Conservation (phyloP, 192 early-diverging fungal species). For the Phycomyces blakesleeanus region DNA sequence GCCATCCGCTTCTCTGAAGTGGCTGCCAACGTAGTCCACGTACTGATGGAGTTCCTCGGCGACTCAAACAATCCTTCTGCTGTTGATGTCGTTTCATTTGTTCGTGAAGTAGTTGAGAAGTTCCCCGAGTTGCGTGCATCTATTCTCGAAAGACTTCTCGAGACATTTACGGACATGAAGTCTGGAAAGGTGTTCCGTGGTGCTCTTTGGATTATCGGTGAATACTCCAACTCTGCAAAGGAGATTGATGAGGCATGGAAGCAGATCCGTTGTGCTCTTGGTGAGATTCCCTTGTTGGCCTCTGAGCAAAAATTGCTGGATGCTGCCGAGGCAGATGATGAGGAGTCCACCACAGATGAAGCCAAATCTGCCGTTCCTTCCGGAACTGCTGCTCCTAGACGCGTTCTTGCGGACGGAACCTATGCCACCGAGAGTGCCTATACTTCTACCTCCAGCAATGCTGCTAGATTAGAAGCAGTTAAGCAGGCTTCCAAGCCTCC, state of each 20-base stretch:
- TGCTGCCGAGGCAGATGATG: slow-evolving; percentile 58
- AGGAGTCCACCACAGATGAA: slow-evolving; percentile 35
- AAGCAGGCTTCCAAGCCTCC: slow-evolving; percentile 68
- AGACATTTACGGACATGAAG: slow-evolving; percentile 86
- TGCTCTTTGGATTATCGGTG: slow-evolving; percentile 97
- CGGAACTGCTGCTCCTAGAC: slow-evolving; percentile 51
- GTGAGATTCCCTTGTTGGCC: slow-evolving; percentile 92
- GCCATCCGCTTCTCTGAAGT: slow-evolving; percentile 96
- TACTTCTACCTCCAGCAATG: slow-evolving; percentile 50
- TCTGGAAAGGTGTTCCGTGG: slow-evolving; percentile 91
- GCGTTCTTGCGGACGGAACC: slow-evolving; percentile 93
- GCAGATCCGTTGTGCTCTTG: slow-evolving; percentile 77
- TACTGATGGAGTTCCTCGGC: slow-evolving; percentile 91
- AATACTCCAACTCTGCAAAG: slow-evolving; percentile 76
- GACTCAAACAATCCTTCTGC: slow-evolving; percentile 87
- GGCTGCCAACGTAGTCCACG: slow-evolving; percentile 93
- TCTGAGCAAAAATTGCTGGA: slow-evolving; percentile 85
- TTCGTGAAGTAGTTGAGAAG: slow-evolving; percentile 96
- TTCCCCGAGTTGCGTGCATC: slow-evolving; percentile 81
- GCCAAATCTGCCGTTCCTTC: slow-evolving; percentile 7
- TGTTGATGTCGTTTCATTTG: slow-evolving; percentile 95
- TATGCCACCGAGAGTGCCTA: slow-evolving; percentile 96
- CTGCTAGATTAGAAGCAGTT: slow-evolving; percentile 44
- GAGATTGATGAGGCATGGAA: slow-evolving; percentile 85
- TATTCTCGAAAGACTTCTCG: slow-evolving; percentile 80